Percentiles rank a stretch among this genome's conserved stretches.
These are phyloP conservation scores for Apiotrichum gamsii DNA, from an alignment of 1,284 basidiomycete species.

Conservation along the genomic window DNA sequence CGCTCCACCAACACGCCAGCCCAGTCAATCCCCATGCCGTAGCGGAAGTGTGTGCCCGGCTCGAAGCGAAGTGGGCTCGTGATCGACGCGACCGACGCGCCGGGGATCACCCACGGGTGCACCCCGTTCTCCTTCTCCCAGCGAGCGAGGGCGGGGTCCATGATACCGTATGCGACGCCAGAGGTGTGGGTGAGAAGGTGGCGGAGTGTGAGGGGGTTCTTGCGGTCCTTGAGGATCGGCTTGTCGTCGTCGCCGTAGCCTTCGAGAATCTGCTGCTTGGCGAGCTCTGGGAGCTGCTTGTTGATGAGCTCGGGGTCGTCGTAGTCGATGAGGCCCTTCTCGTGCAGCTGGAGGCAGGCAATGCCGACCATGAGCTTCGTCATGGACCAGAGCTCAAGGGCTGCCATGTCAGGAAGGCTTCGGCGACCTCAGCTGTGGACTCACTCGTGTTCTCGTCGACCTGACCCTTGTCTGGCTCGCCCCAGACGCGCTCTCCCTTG, in stretches of 20 bases:
- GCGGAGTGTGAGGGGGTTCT: slow-evolving; percentile 27
- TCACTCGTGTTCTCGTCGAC: slow-evolving; percentile 34
- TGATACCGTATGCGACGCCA: not conserved
- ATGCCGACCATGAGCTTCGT: slow-evolving; percentile 35
- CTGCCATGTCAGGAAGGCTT: too few species aligned
- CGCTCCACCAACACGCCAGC: slow-evolving; percentile 34
- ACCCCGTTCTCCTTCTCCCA: slow-evolving; percentile 7
- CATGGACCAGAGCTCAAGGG: slow-evolving; percentile 32
- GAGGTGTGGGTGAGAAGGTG: slow-evolving; percentile 32
- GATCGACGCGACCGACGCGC: slow-evolving; percentile 10
- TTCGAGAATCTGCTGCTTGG: slow-evolving; percentile 22
- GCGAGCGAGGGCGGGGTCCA: not conserved
- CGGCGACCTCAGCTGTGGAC: slow-evolving; percentile 7
- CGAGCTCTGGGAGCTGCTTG: slow-evolving; percentile 28
- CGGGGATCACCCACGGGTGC: slow-evolving; percentile 20
- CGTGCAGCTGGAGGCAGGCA: slow-evolving; percentile 29
- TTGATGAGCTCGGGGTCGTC: slow-evolving; percentile 22
- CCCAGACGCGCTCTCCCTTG: slow-evolving; percentile 25
- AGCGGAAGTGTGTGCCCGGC: slow-evolving; percentile 29
- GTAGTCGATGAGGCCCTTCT: slow-evolving; percentile 26
- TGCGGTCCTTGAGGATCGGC: slow-evolving; percentile 20
- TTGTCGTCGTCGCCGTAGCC: slow-evolving; percentile 28
- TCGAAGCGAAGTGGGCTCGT: slow-evolving; percentile 26
- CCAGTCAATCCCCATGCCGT: slow-evolving; percentile 40
- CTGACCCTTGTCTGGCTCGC: slow-evolving; percentile 20